Conservation (phyloP, 441 rosid genomes). For the Biscutella auriculata region DNA sequence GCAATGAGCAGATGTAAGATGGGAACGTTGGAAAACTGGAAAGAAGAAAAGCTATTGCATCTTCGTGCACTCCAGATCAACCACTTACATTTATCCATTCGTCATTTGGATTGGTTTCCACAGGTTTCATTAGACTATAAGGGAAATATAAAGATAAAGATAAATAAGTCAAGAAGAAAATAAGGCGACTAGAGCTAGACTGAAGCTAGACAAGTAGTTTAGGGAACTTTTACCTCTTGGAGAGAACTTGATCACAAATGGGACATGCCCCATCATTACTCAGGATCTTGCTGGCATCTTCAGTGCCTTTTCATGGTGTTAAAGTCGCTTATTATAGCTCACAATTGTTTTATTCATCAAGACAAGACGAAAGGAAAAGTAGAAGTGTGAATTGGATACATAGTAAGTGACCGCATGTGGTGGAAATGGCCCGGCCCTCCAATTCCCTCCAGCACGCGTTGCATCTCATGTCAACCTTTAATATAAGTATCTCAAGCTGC, state of each 20-base stretch:
- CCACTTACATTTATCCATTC: conserved; percentile 92
- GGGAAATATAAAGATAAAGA: conserved; percentile 19
- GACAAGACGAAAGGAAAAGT: no score
- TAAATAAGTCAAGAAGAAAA: conserved; percentile 14
- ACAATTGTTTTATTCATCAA: no score
- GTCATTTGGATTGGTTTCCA: conserved; percentile 83
- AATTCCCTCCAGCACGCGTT: conserved; percentile 93
- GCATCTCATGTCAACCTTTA: conserved; percentile 69
- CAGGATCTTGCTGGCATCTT: conserved; percentile 85
- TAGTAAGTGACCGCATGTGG: conserved; percentile 86
- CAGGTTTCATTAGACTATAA: conserved; percentile 73
- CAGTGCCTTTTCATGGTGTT: conserved; percentile 51
- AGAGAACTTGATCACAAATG: conserved; percentile 87
- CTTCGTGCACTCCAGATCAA: conserved; percentile 4
- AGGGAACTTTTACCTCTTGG: conserved; percentile 51
- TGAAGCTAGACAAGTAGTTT: neutral
- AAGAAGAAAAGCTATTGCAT: conserved; percentile 8
- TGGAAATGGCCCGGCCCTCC: conserved; percentile 80
- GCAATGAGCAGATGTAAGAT: conserved; percentile 13
- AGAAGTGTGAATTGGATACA: conserved; percentile 39
- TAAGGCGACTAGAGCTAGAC: neutral
- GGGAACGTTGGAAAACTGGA: conserved; percentile 2
- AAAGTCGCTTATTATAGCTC: conserved; percentile 26
- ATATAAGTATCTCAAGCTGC: conserved; percentile 17
- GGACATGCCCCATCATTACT: conserved; percentile 85